A percentile compares a stretch with the other conserved stretches of the same genome.
phyloP scores from a whole-genome alignment of 2,329 filamentous ascomycete genomes.

The Fusarium anthophilum region DNA sequence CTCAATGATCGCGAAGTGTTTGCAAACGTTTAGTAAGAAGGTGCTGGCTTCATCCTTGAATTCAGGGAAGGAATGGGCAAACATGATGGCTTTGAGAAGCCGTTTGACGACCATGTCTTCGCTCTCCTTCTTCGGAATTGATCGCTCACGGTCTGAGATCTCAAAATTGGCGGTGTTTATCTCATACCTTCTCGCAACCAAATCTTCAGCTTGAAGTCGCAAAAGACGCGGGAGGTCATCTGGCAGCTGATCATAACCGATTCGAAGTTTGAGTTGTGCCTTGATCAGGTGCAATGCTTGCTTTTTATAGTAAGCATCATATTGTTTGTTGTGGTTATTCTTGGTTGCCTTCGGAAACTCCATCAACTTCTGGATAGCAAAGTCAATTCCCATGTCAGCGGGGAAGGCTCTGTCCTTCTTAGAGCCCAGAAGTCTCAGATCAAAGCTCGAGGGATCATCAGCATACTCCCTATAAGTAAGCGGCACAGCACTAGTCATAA shows the following conservation, averaged over 20 bases:
- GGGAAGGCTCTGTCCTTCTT: conserved; percentile 90
- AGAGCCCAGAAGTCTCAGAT: conserved; percentile 88
- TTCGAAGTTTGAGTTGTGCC: conserved; percentile 87
- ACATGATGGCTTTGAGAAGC: conserved; percentile 88
- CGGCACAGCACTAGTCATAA: conserved; percentile 88
- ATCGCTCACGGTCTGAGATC: conserved; percentile 80
- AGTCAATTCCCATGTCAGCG: conserved; percentile 84
- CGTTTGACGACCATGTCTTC: conserved; percentile 87
- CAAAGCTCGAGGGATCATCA: conserved; percentile 88
- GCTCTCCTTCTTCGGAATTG: conserved; percentile 84
- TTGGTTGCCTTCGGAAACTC: conserved; percentile 75
- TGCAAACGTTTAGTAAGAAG: conserved; percentile 83
- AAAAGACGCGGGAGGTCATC: conserved; percentile 89
- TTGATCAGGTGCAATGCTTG: conserved; percentile 90
- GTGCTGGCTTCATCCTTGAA: conserved; percentile 79
- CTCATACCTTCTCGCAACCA: conserved; percentile 77
- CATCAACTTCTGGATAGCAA: conserved; percentile 87
- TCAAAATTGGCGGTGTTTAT: conserved; percentile 76
- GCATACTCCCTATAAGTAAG: conserved; percentile 85
- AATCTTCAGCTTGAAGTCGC: conserved; percentile 87
- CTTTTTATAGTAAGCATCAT: conserved; percentile 88
- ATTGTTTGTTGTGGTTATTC: conserved; percentile 64
- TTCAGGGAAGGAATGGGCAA: conserved; percentile 82
- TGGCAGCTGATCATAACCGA: conserved; percentile 86
- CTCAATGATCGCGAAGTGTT: conserved; percentile 91